Conservation (phyloP, 163 green algal genomes). For the Scenedesmus sp. region DNA sequence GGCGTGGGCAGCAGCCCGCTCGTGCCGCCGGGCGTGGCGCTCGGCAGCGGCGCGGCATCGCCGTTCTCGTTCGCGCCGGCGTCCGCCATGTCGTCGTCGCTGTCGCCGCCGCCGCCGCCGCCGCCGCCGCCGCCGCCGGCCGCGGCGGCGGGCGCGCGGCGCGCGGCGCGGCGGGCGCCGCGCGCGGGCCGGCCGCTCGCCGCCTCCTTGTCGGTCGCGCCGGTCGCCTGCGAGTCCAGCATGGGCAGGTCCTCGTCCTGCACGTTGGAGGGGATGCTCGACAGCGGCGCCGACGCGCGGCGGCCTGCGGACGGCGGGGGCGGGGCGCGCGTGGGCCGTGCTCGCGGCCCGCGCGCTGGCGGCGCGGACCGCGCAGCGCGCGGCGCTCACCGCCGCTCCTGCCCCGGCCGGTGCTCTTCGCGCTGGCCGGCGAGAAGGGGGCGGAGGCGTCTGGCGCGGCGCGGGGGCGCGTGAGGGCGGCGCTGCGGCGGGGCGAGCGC, state of each 20-base stretch:
- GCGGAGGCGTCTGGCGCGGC: neutral
- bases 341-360: neutral
- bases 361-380: neutral
- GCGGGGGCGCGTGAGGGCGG: neutral
- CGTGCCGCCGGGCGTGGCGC: neutral
- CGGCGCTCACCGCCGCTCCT: neutral
- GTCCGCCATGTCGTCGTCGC: conserved; percentile 36
- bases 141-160: too few relatives aligned
- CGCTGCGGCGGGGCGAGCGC: neutral
- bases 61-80: neutral
- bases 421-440: conserved; percentile 37
- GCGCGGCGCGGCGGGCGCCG: too few relatives aligned
- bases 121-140: conserved; percentile 23
- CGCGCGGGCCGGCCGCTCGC: too few relatives aligned
- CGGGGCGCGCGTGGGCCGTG: neutral
- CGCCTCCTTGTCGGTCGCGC: neutral
- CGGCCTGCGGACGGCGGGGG: conserved; percentile 11
- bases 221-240: conserved; percentile 26
- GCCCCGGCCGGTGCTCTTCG: conserved; percentile 36
- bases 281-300: conserved; percentile 15
- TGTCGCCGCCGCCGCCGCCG: conserved; percentile 6
- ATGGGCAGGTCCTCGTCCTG: conserved; percentile 42
- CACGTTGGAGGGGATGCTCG: conserved; percentile 43
- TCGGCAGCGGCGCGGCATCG: too few relatives aligned
- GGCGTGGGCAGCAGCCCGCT: conserved; percentile 38